Conservation (phyloP, 768 basidiomycete genomes). For the Podaxis sp. region DNA sequence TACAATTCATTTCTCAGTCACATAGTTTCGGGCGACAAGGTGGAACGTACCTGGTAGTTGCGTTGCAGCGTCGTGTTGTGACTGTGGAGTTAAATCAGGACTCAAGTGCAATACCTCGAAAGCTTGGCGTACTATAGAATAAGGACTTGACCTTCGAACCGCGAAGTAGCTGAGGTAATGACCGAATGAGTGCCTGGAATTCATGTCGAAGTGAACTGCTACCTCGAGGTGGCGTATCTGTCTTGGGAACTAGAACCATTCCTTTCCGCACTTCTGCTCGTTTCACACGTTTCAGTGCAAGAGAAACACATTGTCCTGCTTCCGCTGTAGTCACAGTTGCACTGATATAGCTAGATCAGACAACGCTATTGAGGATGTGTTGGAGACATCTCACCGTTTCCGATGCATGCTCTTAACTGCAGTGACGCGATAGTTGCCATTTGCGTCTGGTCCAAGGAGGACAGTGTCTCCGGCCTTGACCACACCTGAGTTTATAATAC, state of each 20-base stretch:
- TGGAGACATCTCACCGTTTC: constrained; percentile 59
- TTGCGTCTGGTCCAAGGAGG: constrained; percentile 87
- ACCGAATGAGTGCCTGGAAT: constrained; percentile 7
- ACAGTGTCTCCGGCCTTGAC: constrained; percentile 80
- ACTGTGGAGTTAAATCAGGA: constrained; percentile 32
- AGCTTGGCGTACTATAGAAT: constrained; percentile 74
- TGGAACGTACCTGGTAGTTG: constrained; percentile 78
- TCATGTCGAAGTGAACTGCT: constrained; percentile 15
- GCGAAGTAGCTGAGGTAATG: constrained; percentile 55
- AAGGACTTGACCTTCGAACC: constrained; percentile 92
- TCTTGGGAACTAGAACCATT: constrained; percentile 86
- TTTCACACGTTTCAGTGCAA: constrained; percentile 88
- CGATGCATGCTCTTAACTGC: constrained; percentile 91
- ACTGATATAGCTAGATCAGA: constrained; percentile 32
- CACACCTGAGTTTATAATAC: constrained; percentile 74
- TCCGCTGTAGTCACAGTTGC: constrained; percentile 83
- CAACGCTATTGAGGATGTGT: not conserved
- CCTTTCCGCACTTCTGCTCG: constrained; percentile 85
- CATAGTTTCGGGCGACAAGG: not conserved
- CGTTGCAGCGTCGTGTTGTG: constrained; percentile 92
- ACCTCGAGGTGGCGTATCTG: constrained; percentile 79
- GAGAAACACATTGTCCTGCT: constrained; percentile 93
- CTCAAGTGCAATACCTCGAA: constrained; percentile 1
- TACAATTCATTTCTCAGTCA: constrained; percentile 22
- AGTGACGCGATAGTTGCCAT: constrained; percentile 82